Evolutionary conservation across 345 rosid species (phyloP), one percentile per base, ranked within the genome.

Genomic region (Salix exigua): DNA sequence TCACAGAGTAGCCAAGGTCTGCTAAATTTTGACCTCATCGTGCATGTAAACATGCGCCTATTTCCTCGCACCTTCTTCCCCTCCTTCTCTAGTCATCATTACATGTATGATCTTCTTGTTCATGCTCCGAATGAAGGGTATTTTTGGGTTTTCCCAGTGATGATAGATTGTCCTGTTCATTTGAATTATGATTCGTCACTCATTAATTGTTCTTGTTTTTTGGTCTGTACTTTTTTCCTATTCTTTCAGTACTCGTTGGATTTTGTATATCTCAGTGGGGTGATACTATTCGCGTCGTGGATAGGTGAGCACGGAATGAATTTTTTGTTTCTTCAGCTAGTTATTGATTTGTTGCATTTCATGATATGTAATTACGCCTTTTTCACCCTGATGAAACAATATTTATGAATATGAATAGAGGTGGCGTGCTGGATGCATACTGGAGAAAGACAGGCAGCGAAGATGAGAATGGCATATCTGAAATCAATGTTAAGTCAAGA

Each of bases 381-480:
- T 40, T 37, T n/a, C 4, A 71, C 5, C 18, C 16, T 9, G 12
- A 33, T 30, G 63, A 23, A 14, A 9, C 50, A 14, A 25, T 21
- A 10, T 17, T 4, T n/a, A 58, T 50, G 18, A 21, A 62, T 14
- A 53, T 48, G n/a, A 70, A n/a, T 33, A 96, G 99, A 96, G 97
- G 99, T 96, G 76, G 93, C 90, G 53, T 96, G 98, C 74, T 96
- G 99, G 99, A 96, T 96, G 99, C 89, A 96, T 67, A 93, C 95
- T 0, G 99, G 98, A 55, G 99, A 96, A 73, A 75, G 99, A 76
- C 99, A 93, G 51, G 99, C 97, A 0, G 96, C 96, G 8, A 93
- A 93, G 76, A 89, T 96, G 92, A 91, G 99, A 78, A 92, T 85
- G 97, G 96, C 98, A 5, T 93, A 96, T 85, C 81, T 96, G 12